Conservation (phyloP, 2,329 filamentous ascomycete species). For the Dryadomyces sulphureus region DNA sequence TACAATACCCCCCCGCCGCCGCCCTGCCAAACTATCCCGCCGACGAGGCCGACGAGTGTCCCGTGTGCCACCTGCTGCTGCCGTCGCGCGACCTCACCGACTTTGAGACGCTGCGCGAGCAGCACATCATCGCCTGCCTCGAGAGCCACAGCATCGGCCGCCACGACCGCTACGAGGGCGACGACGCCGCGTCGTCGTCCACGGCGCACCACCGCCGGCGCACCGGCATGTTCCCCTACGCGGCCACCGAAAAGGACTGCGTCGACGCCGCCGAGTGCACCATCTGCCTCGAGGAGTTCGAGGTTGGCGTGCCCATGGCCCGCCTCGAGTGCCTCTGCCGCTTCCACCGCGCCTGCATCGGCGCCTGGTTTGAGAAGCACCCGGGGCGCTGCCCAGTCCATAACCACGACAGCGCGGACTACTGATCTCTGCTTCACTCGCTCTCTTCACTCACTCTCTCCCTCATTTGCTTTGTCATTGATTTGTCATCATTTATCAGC, state of each 20-base stretch:
- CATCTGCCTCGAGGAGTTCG: conserved; percentile 53
- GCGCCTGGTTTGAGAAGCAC: conserved; percentile 46
- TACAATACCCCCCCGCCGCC: neutral
- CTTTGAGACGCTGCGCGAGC: conserved; percentile 38
- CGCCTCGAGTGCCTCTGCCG: conserved; percentile 51
- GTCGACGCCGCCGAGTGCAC: conserved; percentile 54
- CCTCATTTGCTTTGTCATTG: neutral
- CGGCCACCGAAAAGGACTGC: conserved; percentile 53
- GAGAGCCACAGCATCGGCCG: conserved; percentile 27
- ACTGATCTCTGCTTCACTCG: conserved; percentile 14
- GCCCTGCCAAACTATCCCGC: neutral
- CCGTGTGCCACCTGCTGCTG: conserved; percentile 59
- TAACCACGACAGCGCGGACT: conserved; percentile 47
- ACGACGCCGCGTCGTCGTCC: neutral
- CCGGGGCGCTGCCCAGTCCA: conserved; percentile 52
- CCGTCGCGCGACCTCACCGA: conserved; percentile 40
- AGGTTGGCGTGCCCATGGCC: conserved; percentile 47
- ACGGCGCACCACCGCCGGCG: conserved; percentile 24
- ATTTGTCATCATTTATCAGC: no score
- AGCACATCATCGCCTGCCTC: conserved; percentile 45
- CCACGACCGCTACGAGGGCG: no score
- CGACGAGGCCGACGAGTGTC: conserved; percentile 65
- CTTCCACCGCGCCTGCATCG: conserved; percentile 47
- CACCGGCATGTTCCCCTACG: conserved; percentile 49
- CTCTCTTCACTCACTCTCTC: neutral